phyloP scores from a whole-genome alignment of 345 rosid species.

The Salix suchowensis region DNA sequence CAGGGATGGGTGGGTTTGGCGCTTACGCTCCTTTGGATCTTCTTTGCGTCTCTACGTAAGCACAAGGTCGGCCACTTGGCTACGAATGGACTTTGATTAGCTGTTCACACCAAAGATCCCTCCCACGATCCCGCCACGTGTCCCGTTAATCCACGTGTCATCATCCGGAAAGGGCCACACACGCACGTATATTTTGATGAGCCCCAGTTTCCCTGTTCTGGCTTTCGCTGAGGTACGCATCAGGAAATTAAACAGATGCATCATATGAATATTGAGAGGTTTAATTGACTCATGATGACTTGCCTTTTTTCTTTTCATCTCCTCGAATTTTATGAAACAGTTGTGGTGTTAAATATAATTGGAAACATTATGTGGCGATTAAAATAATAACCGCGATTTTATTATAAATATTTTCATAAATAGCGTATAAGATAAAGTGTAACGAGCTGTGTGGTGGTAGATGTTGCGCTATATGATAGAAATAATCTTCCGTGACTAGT shows the following conservation, averaged over 20 bases:
- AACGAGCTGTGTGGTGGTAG: no score
- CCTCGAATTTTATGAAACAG: no score
- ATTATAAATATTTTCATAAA: no score
- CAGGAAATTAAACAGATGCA: neutral
- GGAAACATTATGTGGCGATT: no score
- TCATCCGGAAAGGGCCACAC: neutral
- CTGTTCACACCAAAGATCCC: neutral
- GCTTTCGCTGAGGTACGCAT: neutral
- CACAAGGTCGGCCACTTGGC: slow-evolving; percentile 26
- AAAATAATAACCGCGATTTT: neutral
- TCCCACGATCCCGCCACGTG: slow-evolving; percentile 13
- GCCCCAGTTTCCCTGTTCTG: neutral
- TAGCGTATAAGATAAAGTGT: no score
- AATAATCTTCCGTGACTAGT: no score
- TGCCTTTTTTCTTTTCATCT: no score
- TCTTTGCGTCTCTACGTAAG: slow-evolving; percentile 31
- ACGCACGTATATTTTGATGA: neutral
- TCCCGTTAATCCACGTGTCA: neutral
- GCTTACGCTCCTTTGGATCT: slow-evolving; percentile 42
- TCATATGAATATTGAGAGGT: neutral
- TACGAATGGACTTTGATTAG: slow-evolving; percentile 7
- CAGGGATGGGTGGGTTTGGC: slow-evolving; percentile 38
- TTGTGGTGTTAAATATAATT: no score
- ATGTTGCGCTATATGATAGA: no score
- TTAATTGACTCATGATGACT: neutral